These are phyloP conservation scores for Cryptococcus jaspeensis DNA, from an alignment of 1,284 basidiomycete genomes.

Conservation along the genomic window DNA sequence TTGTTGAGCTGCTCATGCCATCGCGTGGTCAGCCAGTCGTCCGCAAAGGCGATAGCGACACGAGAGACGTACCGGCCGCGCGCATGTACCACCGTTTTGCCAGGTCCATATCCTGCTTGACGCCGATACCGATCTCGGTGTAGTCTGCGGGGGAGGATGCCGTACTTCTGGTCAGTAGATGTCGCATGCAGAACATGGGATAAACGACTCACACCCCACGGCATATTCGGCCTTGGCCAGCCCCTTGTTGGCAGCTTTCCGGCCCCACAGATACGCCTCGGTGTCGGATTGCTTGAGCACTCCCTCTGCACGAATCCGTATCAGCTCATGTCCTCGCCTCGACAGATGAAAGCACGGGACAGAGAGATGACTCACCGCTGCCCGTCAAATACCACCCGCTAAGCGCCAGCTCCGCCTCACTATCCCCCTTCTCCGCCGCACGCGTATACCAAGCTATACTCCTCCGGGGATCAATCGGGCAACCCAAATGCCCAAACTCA, in stretches of 20 bases:
- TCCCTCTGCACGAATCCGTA: conserved; percentile 60
- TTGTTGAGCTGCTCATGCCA: conserved; percentile 34
- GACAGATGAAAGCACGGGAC: not conserved
- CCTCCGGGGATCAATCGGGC: conserved; percentile 86
- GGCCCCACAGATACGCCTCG: conserved; percentile 95
- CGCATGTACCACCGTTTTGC: conserved; percentile 99
- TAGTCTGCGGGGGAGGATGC: conserved; percentile 61
- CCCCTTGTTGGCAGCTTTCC: conserved; percentile 89
- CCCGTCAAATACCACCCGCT: conserved; percentile 98
- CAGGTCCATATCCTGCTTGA: conserved; percentile 91
- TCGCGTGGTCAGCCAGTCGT: conserved; percentile 1
- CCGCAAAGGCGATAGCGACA: not conserved
- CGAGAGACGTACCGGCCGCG: conserved; percentile 71
- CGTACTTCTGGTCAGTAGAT: not conserved
- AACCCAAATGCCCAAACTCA: conserved; percentile 86
- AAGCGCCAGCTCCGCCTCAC: conserved; percentile 91
- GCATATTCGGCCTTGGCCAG: conserved; percentile 93
- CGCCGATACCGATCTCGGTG: conserved; percentile 95
- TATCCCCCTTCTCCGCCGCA: conserved; percentile 91
- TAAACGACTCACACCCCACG: conserved; percentile 63
- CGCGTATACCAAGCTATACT: conserved; percentile 99
- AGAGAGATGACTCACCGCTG: conserved; percentile 52
- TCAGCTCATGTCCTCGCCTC: conserved; percentile 3
- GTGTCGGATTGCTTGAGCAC: conserved; percentile 96
- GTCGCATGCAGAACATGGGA: not conserved